phyloP scores from a whole-genome alignment of 2,329 filamentous ascomycete genomes.

The Aspergillus jensenii region DNA sequence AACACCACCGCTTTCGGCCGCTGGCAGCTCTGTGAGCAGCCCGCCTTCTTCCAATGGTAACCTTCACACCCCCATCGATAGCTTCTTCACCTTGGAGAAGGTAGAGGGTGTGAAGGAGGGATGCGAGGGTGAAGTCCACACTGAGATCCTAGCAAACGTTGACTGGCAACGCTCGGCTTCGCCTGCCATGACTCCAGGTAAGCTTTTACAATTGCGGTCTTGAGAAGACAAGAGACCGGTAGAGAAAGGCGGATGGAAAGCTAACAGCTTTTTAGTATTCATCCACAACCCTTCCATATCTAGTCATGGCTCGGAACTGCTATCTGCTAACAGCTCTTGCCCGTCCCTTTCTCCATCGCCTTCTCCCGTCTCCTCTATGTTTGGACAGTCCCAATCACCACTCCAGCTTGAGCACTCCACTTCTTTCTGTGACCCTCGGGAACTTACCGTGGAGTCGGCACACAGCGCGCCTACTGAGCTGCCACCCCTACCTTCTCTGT shows the following conservation, averaged over 20 bases:
- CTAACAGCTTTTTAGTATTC: slow-evolving; percentile 54
- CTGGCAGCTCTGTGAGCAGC: slow-evolving; percentile 82
- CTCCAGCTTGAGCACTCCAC: slow-evolving; percentile 62
- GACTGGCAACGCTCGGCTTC: slow-evolving; percentile 78
- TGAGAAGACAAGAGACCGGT: neutral
- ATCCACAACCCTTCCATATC: slow-evolving; percentile 67
- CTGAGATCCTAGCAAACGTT: slow-evolving; percentile 69
- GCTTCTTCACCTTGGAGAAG: slow-evolving; percentile 71
- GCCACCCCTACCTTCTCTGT: slow-evolving; percentile 56
- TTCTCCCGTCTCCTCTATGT: slow-evolving; percentile 70
- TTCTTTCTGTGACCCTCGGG: slow-evolving; percentile 87
- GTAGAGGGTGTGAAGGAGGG: slow-evolving; percentile 68
- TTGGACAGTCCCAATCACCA: slow-evolving; percentile 75
- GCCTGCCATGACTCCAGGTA: slow-evolving; percentile 88
- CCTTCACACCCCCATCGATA: slow-evolving; percentile 76
- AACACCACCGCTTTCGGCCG: slow-evolving; percentile 82
- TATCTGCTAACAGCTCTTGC: slow-evolving; percentile 68
- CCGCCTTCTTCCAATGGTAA: slow-evolving; percentile 73
- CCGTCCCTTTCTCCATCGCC: slow-evolving; percentile 86
- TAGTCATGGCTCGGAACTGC: slow-evolving; percentile 65
- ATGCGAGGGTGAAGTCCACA: slow-evolving; percentile 67
- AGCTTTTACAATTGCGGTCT: slow-evolving; percentile 36
- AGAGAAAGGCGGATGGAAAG: slow-evolving; percentile 18
- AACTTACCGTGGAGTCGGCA: slow-evolving; percentile 69
- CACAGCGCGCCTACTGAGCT: slow-evolving; percentile 58